Evolutionary conservation across 2,329 filamentous ascomycete genomes (phyloP).

Genomic region (Fusarium bactridioides): DNA sequence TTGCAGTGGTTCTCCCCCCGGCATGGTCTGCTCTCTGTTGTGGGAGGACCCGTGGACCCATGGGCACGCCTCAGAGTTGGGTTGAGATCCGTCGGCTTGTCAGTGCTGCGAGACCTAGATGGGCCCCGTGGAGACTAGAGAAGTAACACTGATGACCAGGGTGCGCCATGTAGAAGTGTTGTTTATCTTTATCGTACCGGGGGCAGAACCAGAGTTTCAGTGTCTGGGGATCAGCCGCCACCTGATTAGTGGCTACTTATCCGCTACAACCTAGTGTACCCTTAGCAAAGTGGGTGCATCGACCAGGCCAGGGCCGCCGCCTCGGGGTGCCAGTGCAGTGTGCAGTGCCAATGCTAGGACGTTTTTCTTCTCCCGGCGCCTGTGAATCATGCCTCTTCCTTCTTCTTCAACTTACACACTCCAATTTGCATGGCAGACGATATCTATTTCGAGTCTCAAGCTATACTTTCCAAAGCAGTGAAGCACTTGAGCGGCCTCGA

Average conservation of each 20-base stretch:
- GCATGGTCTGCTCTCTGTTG: constrained; percentile 33
- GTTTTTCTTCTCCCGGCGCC: constrained; percentile 49
- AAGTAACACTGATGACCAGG: constrained; percentile 45
- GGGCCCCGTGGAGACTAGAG: constrained; percentile 48
- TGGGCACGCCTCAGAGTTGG: constrained; percentile 48
- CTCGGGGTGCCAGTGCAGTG: constrained; percentile 48
- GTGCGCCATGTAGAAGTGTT: constrained; percentile 45
- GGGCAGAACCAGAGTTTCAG: neutral
- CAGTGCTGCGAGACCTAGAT: constrained; percentile 51
- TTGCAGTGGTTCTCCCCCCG: constrained; percentile 24
- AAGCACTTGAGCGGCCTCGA: neutral
- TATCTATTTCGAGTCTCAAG: constrained; percentile 36
- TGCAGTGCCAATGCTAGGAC: constrained; percentile 49
- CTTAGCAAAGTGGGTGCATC: constrained; percentile 46
- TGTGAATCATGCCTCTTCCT: constrained; percentile 48
- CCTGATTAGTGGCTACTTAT: constrained; percentile 38
- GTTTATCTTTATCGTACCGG: constrained; percentile 33
- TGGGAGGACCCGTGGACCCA: constrained; percentile 42
- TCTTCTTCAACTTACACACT: constrained; percentile 46
- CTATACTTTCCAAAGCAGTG: constrained; percentile 7
- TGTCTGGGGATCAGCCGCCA: constrained; percentile 7
- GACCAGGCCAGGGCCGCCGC: constrained; percentile 48
- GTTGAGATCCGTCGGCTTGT: constrained; percentile 51
- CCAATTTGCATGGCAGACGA: constrained; percentile 42
- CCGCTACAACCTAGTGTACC: constrained; percentile 45